Evolutionary conservation across 352 stramenopile species (phyloP), one percentile per base, ranked within the genome.

Genomic region (Phytophthora pseudosyringae): DNA sequence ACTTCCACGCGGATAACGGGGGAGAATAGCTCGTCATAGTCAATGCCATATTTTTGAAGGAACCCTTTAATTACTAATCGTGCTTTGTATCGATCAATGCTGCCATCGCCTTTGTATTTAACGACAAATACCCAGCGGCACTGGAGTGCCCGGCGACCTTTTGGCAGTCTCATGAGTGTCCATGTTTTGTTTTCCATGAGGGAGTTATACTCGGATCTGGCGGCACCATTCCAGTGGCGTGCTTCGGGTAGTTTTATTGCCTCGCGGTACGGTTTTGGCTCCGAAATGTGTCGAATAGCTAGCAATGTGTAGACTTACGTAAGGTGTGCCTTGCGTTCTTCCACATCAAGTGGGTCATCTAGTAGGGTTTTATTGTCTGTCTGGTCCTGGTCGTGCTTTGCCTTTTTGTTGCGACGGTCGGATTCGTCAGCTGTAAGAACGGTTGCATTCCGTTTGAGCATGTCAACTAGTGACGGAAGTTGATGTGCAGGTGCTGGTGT

Each of bases 51-150:
- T 11, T 53, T 31, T 33, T 54, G 47, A 5, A 67, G 21, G 25
- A 63, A 59, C 0, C 32, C 53, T 50, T 69, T 63, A 25, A 61
- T 55, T 0, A 54, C 41, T 8, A 67, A 25, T 13, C 45, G 25
- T 35, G 57, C 36, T 50, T 67, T 67, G 25, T 39, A 59, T 46
- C 26, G 59, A n/a, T 68, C 50, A 44, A 68, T 56, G 1, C 8
- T 26, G 39, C 47, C 39, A 40, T 64, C 13, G 1, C 28, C 11
- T n/a, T 58, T 68, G 51, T 55, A 59, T 36, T 69, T 69, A 1
- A 69, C 39, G 1, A 52, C 53, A 45, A 43, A 64, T 32, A 64
- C 45, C 40, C 53, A 64, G 12, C 61, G 53, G 31, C 29, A 44
- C 21, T 33, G 18, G 1, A 56, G 28, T 1, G 41, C 18, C 1